Conservation (phyloP, 2,329 filamentous ascomycete species). For the Ustulina deusta region DNA sequence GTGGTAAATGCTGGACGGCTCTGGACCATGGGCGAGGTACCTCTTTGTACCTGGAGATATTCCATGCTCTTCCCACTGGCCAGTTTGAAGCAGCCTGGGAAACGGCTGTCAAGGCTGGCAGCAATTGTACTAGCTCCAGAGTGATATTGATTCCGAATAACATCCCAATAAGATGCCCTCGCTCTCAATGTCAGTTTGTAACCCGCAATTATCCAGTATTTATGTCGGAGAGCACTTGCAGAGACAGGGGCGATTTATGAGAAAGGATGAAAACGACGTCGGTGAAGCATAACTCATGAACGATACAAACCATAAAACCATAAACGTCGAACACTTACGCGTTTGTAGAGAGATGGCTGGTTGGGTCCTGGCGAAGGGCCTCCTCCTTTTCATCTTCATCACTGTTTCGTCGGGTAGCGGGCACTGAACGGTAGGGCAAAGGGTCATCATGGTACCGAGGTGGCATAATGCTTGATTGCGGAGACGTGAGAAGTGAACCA, state of each 20-base stretch:
- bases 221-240: constrained; percentile 5
- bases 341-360: constrained; percentile 78
- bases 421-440: constrained; percentile 85
- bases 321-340: constrained; percentile 72
- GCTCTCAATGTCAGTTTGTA: not conserved
- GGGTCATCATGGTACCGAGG: constrained; percentile 71
- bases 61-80: not conserved
- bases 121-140: not conserved
- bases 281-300: constrained; percentile 8
- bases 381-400: constrained; percentile 90
- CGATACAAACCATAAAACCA: not conserved
- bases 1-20: not conserved
- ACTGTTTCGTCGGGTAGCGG: constrained; percentile 88
- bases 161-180: constrained; percentile 8
- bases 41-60: constrained; percentile 20
- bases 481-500: constrained; percentile 83
- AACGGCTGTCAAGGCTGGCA: not conserved
- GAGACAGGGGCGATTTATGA: not conserved
- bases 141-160: constrained; percentile 13
- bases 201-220: not conserved
- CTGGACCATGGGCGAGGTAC: not conserved
- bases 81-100: not conserved
- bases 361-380: constrained; percentile 75
- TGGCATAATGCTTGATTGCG: constrained; percentile 72
- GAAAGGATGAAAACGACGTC: not conserved